Percentiles rank a stretch among this genome's conserved stretches.
Conservation (phyloP, 768 basidiomycete species). For the Termitomyces sp. region DNA sequence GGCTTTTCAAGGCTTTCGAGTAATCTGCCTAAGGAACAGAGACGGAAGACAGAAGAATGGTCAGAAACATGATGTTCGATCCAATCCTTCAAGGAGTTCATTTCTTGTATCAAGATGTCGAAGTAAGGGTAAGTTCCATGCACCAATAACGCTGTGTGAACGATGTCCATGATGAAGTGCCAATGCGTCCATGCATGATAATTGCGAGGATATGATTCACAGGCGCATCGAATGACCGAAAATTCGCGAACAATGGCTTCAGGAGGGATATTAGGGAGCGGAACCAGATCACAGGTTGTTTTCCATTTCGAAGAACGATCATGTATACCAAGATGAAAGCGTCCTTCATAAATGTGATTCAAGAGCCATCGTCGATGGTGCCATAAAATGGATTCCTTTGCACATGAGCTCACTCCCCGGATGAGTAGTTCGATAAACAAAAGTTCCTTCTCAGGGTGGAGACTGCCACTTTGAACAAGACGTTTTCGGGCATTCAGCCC, state of each 20-base stretch:
- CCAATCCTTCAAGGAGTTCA: slow-evolving; percentile 38
- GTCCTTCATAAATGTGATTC: slow-evolving; percentile 21
- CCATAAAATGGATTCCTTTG: slow-evolving; percentile 68
- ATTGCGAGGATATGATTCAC: slow-evolving; percentile 63
- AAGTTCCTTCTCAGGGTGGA: slow-evolving; percentile 43
- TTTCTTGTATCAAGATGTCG: slow-evolving; percentile 33
- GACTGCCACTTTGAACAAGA: slow-evolving; percentile 31
- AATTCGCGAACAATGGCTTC: slow-evolving; percentile 42
- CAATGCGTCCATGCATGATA: slow-evolving; percentile 73
- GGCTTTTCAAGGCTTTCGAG: slow-evolving; percentile 16
- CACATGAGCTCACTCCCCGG: slow-evolving; percentile 44
- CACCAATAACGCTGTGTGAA: slow-evolving; percentile 12
- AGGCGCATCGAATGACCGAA: slow-evolving; percentile 37
- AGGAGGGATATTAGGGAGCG: slow-evolving; percentile 29
- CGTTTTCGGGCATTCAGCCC: slow-evolving; percentile 58
- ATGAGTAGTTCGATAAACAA: slow-evolving; percentile 38
- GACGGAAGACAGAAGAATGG: slow-evolving; percentile 56
- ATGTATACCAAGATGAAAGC: neutral
- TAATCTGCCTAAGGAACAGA: slow-evolving; percentile 32
- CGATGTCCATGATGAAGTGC: slow-evolving; percentile 37
- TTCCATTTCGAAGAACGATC: slow-evolving; percentile 14
- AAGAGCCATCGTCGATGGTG: slow-evolving; percentile 67
- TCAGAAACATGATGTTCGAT: slow-evolving; percentile 62
- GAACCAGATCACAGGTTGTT: slow-evolving; percentile 18
- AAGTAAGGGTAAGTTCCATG: slow-evolving; percentile 19